Evolutionary conservation across 345 rosid species (phyloP).

Genomic region (Citrus cavaleriei): DNA sequence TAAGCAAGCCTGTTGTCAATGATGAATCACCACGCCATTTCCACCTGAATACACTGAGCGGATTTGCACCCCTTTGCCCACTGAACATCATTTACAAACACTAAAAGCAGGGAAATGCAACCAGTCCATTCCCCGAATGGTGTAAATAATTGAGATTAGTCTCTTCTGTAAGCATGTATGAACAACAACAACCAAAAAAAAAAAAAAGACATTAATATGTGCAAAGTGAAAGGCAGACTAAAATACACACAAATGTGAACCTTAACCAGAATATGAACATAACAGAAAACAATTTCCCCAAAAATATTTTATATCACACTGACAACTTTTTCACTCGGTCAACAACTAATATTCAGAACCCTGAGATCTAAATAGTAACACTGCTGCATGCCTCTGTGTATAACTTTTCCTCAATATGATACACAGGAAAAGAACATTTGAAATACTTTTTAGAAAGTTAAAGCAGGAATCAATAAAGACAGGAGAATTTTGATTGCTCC

Average conservation of each 20-base stretch:
- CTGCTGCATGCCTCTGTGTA: no score
- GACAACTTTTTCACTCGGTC: background rate
- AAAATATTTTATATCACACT: background rate
- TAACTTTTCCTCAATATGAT: background rate
- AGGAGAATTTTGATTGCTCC: background rate
- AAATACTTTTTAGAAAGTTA: background rate
- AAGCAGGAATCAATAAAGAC: background rate
- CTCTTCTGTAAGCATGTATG: background rate
- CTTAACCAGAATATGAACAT: background rate
- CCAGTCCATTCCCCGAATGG: constrained; percentile 83
- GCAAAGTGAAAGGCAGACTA: background rate
- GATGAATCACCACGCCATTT: constrained; percentile 67
- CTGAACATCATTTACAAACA: constrained; percentile 79
- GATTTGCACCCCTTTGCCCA: constrained; percentile 58
- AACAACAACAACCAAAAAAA: background rate
- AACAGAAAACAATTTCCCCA: background rate
- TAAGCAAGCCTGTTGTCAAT: constrained; percentile 72
- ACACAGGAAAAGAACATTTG: background rate
- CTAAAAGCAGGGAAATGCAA: constrained; percentile 45
- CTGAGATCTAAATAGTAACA: background rate
- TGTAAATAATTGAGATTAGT: constrained; percentile 18
- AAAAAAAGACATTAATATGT: background rate
- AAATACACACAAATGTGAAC: background rate
- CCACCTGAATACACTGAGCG: constrained; percentile 63
- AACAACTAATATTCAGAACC: background rate